These are phyloP conservation scores for Rhizopogon vesiculosus DNA, from an alignment of 768 basidiomycete genomes.

Conservation along the genomic window DNA sequence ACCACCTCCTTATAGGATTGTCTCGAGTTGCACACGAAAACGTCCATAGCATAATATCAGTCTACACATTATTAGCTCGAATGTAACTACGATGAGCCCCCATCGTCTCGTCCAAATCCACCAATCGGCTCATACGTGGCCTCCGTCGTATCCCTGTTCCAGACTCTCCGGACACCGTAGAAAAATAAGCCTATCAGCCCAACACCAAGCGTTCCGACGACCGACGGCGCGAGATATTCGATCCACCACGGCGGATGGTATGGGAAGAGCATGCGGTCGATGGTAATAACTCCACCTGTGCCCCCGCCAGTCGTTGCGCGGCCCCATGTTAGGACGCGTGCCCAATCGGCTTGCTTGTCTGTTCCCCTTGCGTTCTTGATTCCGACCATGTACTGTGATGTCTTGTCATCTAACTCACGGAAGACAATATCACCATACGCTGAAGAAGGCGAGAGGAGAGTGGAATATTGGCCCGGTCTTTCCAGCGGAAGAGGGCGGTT, in stretches of 20 bases:
- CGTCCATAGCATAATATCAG: slow-evolving; percentile 8
- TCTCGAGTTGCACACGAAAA: background rate
- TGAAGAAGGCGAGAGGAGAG: slow-evolving; percentile 62
- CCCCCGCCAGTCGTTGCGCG: slow-evolving; percentile 68
- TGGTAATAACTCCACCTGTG: slow-evolving; percentile 84
- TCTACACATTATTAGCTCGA: slow-evolving; percentile 13
- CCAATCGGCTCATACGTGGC: slow-evolving; percentile 90
- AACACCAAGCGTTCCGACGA: slow-evolving; percentile 56
- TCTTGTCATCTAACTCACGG: slow-evolving; percentile 42
- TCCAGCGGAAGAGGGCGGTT: slow-evolving; percentile 71
- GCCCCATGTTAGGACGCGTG: slow-evolving; percentile 66
- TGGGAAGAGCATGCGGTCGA: slow-evolving; percentile 79
- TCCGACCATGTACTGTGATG: slow-evolving; percentile 51
- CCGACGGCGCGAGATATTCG: slow-evolving; percentile 65
- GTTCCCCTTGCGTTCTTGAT: slow-evolving; percentile 72
- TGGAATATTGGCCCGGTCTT: slow-evolving; percentile 69
- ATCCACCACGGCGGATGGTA: slow-evolving; percentile 87
- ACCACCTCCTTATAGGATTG: too few relatives aligned
- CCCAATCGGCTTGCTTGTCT: slow-evolving; percentile 57
- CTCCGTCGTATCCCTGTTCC: slow-evolving; percentile 73
- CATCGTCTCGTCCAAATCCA: slow-evolving; percentile 62
- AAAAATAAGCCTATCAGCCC: slow-evolving; percentile 65
- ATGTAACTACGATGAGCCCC: slow-evolving; percentile 20
- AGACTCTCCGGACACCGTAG: slow-evolving; percentile 63
- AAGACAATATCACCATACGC: slow-evolving; percentile 85